These are phyloP conservation scores for Knoxdaviesia capensis DNA, from an alignment of 2,329 filamentous ascomycete species.

Conservation along the genomic window DNA sequence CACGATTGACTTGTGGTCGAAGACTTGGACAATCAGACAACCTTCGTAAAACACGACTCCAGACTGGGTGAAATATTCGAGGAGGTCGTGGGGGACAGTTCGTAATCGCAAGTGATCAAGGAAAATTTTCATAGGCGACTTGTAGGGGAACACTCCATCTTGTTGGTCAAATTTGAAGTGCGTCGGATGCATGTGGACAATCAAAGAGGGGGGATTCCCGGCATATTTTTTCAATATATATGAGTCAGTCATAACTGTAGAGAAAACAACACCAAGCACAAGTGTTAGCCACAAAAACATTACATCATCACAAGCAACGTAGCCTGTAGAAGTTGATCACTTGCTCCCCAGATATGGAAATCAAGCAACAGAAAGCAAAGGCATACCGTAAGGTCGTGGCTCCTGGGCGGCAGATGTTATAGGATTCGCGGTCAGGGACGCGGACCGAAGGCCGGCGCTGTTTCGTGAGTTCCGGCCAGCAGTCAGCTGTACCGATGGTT, in stretches of 20 bases:
- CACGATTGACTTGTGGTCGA: conserved; percentile 58
- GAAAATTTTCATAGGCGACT: conserved; percentile 70
- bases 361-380: neutral
- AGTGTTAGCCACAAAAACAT: conserved; percentile 7
- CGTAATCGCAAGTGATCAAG: conserved; percentile 57
- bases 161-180: conserved; percentile 90
- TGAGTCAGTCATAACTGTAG: conserved; percentile 45
- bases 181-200: conserved; percentile 65
- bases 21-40: conserved; percentile 84
- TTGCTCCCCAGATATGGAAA: too few relatives aligned
- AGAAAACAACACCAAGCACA: conserved; percentile 5
- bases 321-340: neutral
- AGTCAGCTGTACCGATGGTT: conserved; percentile 23
- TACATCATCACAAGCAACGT: neutral
- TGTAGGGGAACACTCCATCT: conserved; percentile 80
- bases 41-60: conserved; percentile 80
- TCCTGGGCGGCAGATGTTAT: conserved; percentile 16
- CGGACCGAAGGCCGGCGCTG: conserved; percentile 27
- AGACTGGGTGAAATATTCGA: conserved; percentile 52
- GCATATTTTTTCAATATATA: conserved; percentile 73
- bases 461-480: conserved; percentile 26
- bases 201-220: conserved; percentile 58
- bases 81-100: conserved; percentile 75
- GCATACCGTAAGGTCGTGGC: conserved; percentile 31
- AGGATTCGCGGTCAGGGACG: conserved; percentile 24